A percentile compares a stretch with the other conserved stretches of the same genome.
Conservation (phyloP, 2,329 filamentous ascomycete genomes). For the Aciculosporium take region DNA sequence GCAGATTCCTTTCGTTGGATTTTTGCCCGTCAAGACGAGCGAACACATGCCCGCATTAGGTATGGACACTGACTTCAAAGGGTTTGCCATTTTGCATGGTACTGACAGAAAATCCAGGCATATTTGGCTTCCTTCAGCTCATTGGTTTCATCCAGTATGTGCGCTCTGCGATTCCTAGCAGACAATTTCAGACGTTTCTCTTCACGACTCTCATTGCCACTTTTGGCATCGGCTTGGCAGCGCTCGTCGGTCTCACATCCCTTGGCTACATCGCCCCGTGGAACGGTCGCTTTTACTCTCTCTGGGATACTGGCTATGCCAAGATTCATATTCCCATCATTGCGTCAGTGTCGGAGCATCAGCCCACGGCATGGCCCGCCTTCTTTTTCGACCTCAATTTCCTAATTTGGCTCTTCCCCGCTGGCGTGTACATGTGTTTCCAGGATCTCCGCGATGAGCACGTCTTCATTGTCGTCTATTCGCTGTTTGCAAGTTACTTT, state of each 20-base stretch:
- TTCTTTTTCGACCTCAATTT: constrained; percentile 99
- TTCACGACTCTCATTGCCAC: constrained; percentile 59
- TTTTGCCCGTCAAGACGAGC: constrained; percentile 88
- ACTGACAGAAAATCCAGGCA: constrained; percentile 38
- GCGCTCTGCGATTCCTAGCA: constrained; percentile 72
- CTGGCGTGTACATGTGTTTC: constrained; percentile 97
- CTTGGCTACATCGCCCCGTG: constrained; percentile 90
- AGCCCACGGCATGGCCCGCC: constrained; percentile 95
- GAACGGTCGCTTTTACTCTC: constrained; percentile 96
- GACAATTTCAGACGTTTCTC: constrained; percentile 87
- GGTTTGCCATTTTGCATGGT: constrained; percentile 7
- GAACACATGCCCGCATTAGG: constrained; percentile 97
- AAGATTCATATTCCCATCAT: constrained; percentile 99
- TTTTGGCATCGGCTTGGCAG: constrained; percentile 58
- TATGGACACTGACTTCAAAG: constrained; percentile 27
- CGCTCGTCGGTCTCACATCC: constrained; percentile 74
- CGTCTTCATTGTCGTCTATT: constrained; percentile 93
- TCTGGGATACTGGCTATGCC: constrained; percentile 97
- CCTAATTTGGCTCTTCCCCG: constrained; percentile 97
- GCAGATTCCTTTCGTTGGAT: constrained; percentile 98
- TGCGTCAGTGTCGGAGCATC: constrained; percentile 97
- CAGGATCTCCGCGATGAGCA: constrained; percentile 87
- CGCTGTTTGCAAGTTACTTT: constrained; percentile 95
- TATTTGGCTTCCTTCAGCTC: constrained; percentile 90
- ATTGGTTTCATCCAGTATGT: constrained; percentile 87